These are phyloP conservation scores for Leptographium flavum DNA, from an alignment of 2,329 filamentous ascomycete species.

Conservation along the genomic window DNA sequence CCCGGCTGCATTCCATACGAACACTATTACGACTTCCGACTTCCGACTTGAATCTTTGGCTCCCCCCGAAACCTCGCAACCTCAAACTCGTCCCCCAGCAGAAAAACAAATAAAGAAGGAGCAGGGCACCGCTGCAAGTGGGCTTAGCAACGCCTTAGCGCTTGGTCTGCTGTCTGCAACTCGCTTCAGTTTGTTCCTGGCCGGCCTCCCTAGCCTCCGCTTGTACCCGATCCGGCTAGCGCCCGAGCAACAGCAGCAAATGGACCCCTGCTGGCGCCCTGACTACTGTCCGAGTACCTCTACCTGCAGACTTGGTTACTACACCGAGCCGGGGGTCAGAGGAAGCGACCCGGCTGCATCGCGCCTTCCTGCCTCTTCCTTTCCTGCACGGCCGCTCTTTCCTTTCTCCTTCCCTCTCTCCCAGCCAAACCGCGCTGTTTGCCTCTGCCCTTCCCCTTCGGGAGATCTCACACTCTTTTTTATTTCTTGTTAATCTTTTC, in stretches of 20 bases:
- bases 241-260: neutral
- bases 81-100: neutral
- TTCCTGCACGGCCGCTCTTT: neutral
- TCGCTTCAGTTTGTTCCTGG: neutral
- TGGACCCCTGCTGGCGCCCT: neutral
- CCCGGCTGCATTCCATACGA: too few relatives aligned
- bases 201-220: neutral
- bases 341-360: neutral
- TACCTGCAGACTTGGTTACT: neutral
- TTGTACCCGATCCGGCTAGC: neutral
- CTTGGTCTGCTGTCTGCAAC: neutral
- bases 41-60: too few relatives aligned
- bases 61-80: neutral
- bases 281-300: neutral
- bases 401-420: neutral
- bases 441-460: neutral
- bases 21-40: too few relatives aligned
- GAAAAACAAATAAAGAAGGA: neutral
- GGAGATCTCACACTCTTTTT: constrained; percentile 1
- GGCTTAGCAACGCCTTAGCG: neutral
- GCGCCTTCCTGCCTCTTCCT: neutral
- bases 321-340: neutral
- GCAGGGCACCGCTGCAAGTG: neutral
- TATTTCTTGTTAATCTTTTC: neutral
- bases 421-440: neutral